Percentiles rank a stretch among this genome's conserved stretches.
Evolutionary conservation across 768 basidiomycete species (phyloP).

Genomic region (Termitomyces sp.): DNA sequence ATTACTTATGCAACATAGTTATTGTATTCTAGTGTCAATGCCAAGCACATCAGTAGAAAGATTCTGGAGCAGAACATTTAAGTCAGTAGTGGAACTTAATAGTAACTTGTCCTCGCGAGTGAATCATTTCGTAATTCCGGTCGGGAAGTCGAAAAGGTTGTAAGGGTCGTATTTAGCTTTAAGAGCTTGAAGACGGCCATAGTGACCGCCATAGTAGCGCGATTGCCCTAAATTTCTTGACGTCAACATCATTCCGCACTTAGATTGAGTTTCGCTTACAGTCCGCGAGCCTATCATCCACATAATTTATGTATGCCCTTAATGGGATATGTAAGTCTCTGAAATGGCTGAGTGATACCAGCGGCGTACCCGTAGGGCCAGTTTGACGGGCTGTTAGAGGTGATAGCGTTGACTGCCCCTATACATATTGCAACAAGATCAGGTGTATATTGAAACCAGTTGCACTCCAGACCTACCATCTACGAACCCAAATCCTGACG

Average conservation of each 20-base stretch:
- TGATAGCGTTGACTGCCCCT: conserved; percentile 27
- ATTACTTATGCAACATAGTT: neutral
- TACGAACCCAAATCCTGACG: conserved; percentile 42
- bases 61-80: neutral
- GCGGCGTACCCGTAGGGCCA: conserved; percentile 29
- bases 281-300: conserved; percentile 33
- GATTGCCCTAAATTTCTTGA: conserved; percentile 27
- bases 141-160: conserved; percentile 40
- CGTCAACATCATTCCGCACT: neutral
- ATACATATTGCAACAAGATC: neutral
- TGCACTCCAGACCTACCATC: conserved; percentile 24
- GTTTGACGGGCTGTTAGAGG: conserved; percentile 24
- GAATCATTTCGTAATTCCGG: conserved; percentile 21
- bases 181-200: conserved; percentile 27
- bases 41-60: neutral
- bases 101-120: neutral
- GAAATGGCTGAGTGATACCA: neutral
- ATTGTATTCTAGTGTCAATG: neutral
- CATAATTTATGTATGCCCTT: conserved; percentile 39
- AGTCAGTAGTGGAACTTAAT: neutral
- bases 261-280: conserved; percentile 23
- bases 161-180: conserved; percentile 36
- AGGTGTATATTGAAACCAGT: neutral
- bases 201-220: conserved; percentile 33
- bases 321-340: neutral